Evolutionary conservation across 106 monocot genomes (phyloP).

Genomic region (Amphibolis antarctica): DNA sequence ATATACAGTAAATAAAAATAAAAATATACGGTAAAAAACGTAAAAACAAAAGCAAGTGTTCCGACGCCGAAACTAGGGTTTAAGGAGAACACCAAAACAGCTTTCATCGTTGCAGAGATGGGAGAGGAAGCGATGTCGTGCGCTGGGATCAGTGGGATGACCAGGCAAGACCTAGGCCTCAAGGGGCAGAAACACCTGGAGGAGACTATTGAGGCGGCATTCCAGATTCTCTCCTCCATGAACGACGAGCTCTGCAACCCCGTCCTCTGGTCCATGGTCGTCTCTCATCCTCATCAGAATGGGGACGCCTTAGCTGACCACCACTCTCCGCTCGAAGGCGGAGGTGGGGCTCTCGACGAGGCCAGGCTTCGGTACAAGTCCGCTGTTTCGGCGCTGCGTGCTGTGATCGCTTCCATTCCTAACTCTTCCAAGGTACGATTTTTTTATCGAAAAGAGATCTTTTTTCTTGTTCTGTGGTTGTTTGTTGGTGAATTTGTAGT

Average conservation of each 20-base stretch:
- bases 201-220: slow-evolving; percentile 68
- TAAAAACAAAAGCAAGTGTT: too few relatives aligned
- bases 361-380: slow-evolving; percentile 81
- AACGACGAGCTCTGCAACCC: slow-evolving; percentile 99
- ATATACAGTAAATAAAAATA: too few relatives aligned
- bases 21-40: too few relatives aligned
- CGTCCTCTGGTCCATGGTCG: slow-evolving; percentile 53
- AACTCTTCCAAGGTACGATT: slow-evolving; percentile 35
- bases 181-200: slow-evolving; percentile 68
- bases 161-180: slow-evolving; percentile 45
- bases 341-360: slow-evolving; percentile 57
- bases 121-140: slow-evolving; percentile 6
- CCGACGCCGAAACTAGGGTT: too few relatives aligned
- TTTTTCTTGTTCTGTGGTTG: background rate
- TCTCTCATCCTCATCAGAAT: background rate
- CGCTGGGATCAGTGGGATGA: slow-evolving; percentile 45
- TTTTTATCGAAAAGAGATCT: background rate
- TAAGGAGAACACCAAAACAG: background rate
- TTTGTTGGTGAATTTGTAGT: background rate
- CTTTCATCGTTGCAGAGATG: background rate
- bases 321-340: slow-evolving; percentile 22
- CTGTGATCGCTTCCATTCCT: slow-evolving; percentile 46
- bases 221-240: slow-evolving; percentile 92
- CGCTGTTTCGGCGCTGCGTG: slow-evolving; percentile 62
- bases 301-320: slow-evolving; percentile 16